Evolutionary conservation across 2,329 filamentous ascomycete genomes (phyloP).

Genomic region (Cladosporium velox): DNA sequence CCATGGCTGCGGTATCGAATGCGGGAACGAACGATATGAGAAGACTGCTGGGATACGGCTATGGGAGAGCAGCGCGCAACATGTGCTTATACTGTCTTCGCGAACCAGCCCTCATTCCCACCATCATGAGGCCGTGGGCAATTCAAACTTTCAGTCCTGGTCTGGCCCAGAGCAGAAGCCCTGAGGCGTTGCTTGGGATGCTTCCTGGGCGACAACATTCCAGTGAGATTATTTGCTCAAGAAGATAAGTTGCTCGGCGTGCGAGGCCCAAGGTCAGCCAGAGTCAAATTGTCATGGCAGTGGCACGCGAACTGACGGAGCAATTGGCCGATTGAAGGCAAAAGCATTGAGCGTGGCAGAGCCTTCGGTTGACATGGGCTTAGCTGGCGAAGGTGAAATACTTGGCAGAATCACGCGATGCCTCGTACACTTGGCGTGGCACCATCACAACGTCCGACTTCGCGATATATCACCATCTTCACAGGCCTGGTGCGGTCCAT

Average conservation of each 20-base stretch:
- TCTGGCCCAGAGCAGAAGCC: conserved; percentile 2
- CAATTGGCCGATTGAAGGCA: conserved; percentile 5
- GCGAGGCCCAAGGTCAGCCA: conserved; percentile 8
- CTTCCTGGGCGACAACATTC: neutral
- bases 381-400: conserved; percentile 16
- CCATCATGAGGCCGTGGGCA: neutral
- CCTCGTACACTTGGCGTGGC: neutral
- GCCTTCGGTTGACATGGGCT: conserved; percentile 4
- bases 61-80: neutral
- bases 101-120: neutral
- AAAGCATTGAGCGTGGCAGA: neutral
- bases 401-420: conserved; percentile 19
- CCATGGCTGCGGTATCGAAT: conserved; percentile 1
- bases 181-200: conserved; percentile 15
- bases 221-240: neutral
- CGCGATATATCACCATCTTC: neutral
- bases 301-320: neutral
- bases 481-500: neutral
- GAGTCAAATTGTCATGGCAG: conserved; percentile 2
- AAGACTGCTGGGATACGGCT: neutral
- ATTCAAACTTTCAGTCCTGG: neutral
- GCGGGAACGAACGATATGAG: neutral
- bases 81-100: conserved; percentile 7
- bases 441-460: neutral
- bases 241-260: conserved; percentile 9